These are phyloP conservation scores for Aspergillus pseudoterreus DNA, from an alignment of 2,329 filamentous ascomycete genomes.

Conservation along the genomic window DNA sequence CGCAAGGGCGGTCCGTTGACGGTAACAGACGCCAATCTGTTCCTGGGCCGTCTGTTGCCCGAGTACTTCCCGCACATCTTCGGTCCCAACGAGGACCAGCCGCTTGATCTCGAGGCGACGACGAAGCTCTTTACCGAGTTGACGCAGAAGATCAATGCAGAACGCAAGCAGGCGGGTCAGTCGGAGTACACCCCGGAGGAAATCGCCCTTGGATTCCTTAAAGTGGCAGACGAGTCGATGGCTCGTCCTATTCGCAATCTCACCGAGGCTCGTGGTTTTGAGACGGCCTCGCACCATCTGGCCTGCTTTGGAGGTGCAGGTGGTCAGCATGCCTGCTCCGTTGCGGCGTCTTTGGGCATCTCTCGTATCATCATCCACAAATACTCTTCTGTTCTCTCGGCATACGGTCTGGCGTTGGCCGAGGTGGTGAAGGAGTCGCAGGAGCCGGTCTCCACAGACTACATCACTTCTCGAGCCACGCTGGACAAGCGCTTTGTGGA, in stretches of 20 bases:
- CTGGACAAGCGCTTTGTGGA: constrained; percentile 71
- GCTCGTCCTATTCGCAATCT: constrained; percentile 77
- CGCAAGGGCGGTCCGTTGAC: constrained; percentile 86
- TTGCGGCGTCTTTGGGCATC: constrained; percentile 80
- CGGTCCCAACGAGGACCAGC: constrained; percentile 81
- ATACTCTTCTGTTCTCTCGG: constrained; percentile 87
- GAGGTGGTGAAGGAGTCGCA: constrained; percentile 91
- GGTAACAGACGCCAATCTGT: constrained; percentile 88
- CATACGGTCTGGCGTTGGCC: constrained; percentile 88
- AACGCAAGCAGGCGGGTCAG: constrained; percentile 46
- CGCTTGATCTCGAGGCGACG: constrained; percentile 72
- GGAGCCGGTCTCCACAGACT: constrained; percentile 52
- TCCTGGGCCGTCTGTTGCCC: constrained; percentile 77
- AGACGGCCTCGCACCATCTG: constrained; percentile 83
- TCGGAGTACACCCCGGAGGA: constrained; percentile 51
- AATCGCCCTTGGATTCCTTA: constrained; percentile 40
- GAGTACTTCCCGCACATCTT: constrained; percentile 98
- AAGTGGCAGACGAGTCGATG: constrained; percentile 44
- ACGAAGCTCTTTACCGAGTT: constrained; percentile 71
- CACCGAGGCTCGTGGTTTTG: constrained; percentile 88
- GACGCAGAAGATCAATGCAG: constrained; percentile 55
- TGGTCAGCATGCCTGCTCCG: constrained; percentile 88
- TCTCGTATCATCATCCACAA: constrained; percentile 81
- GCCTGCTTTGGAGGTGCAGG: constrained; percentile 91
- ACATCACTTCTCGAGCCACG: constrained; percentile 37